phyloP scores from a whole-genome alignment of 176 grass and related monocot species.

The Metroxylon sagu region DNA sequence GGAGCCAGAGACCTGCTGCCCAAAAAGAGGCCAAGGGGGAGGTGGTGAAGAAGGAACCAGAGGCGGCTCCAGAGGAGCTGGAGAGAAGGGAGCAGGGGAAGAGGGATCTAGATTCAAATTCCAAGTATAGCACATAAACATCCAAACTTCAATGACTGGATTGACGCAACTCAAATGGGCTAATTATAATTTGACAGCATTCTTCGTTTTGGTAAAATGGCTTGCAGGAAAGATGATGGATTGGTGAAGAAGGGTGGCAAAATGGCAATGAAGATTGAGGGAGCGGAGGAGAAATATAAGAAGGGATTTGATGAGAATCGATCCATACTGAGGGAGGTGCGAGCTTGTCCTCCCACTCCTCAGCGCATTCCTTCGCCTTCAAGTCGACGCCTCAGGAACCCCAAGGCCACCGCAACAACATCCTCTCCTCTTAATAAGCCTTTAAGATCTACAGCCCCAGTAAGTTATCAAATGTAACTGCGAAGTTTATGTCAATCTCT shows the following conservation, averaged over 20 bases:
- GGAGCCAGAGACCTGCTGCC: slow-evolving; percentile 11
- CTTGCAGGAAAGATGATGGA: slow-evolving; percentile 17
- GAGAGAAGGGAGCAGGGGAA: not conserved
- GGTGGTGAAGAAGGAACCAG: not conserved
- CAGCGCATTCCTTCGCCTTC: slow-evolving; percentile 77
- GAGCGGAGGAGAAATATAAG: slow-evolving; percentile 26
- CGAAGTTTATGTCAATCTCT: too few relatives aligned
- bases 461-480: not conserved
- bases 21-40: slow-evolving; percentile 24
- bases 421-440: slow-evolving; percentile 59
- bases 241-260: slow-evolving; percentile 23
- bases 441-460: slow-evolving; percentile 40
- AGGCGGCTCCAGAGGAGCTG: not conserved
- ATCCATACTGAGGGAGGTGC: slow-evolving; percentile 54
- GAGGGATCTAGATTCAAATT: too few relatives aligned
- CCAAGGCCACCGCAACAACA: slow-evolving; percentile 29
- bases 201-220: not conserved
- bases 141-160: not conserved
- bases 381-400: slow-evolving; percentile 28
- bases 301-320: slow-evolving; percentile 21
- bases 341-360: slow-evolving; percentile 73
- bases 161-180: not conserved
- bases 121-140: not conserved
- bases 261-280: slow-evolving; percentile 26
- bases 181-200: too few relatives aligned